These are phyloP conservation scores for Waitea zeae DNA, from an alignment of 1,284 basidiomycete genomes.

Conservation along the genomic window DNA sequence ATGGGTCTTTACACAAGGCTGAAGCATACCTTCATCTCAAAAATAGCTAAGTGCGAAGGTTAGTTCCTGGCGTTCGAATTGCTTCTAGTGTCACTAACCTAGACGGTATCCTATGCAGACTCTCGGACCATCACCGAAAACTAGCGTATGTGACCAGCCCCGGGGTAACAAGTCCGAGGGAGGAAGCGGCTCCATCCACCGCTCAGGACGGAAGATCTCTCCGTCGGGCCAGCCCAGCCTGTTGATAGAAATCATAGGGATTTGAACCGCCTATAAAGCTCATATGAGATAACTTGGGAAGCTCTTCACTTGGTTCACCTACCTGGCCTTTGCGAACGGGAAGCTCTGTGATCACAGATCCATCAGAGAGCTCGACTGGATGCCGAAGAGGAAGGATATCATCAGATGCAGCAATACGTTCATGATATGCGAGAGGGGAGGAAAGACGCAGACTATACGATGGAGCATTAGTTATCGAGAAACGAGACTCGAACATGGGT, in stretches of 20 bases:
- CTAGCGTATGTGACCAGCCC: constrained; percentile 15
- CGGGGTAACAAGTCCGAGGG: constrained; percentile 13
- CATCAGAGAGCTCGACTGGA: neutral
- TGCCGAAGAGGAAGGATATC: neutral
- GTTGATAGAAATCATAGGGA: neutral
- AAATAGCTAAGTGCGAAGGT: too few species aligned
- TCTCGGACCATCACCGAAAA: constrained; percentile 23
- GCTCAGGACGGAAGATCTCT: constrained; percentile 2
- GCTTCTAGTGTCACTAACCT: constrained; percentile 12
- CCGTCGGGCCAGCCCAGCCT: neutral
- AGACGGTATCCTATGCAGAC: constrained; percentile 21
- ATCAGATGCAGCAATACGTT: neutral
- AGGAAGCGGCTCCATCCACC: constrained; percentile 17
- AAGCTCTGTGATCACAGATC: neutral
- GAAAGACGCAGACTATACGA: neutral
- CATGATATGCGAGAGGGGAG: constrained; percentile 1
- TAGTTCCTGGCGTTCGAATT: too few species aligned
- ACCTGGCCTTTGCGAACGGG: neutral
- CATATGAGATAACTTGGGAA: too few species aligned
- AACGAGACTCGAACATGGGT: too few species aligned
- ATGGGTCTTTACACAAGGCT: neutral
- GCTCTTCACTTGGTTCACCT: too few species aligned
- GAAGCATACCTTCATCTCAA: neutral
- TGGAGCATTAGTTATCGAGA: neutral
- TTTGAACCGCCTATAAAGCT: neutral